Base-by-base conservation (phyloP, 495 filamentous ascomycete genomes). In the Hyaloscypha finlandica region DNA sequence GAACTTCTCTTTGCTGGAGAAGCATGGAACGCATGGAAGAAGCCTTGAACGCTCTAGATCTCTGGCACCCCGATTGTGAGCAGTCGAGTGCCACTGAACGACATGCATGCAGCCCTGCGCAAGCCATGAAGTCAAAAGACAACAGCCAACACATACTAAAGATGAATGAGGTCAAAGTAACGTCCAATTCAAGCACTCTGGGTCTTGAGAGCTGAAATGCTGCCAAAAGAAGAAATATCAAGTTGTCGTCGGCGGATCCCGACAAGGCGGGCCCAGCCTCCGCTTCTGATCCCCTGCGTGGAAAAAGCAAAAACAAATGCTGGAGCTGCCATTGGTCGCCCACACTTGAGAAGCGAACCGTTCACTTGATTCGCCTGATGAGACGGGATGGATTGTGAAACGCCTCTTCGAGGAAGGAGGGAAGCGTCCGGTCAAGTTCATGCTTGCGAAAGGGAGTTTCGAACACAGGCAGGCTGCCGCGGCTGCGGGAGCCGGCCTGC, bases 381-480 rank as follows among this genome's bases (percentile, higher is more conserved):
- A 30, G 53, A 56, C 53, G 53, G 19, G 53, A 9, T 31, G 22
- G 29, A 9, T 31, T 1, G 29, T 31, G 53, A 25, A 12, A 56
- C 53, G 5, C 53, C 29, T 11, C 20, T 56, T 56, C 20, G 42
- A 19, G 42, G 42, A 48, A 56, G 56, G 56, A 59, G 31, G 56
- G 56, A 59, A 59, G 56, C 56, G 56, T 59, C 56, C 56, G 56
- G 32, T 33, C 56, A 56, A 25, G 29, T 29, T 25, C 0, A 56
- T 31, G 53, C 20, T 31, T 8, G 20, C 53, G 2, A n/a, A 48
- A 48, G 16, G 42, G 42, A 12, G 42, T 19, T 48, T 56, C 20
- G 53, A 22, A 25, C 11, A 16, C n/a, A 54, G n/a, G 22, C 22
- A 56, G 25, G 53, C 22, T 29, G 53, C 22, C 33, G 56, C 32